phyloP scores from a whole-genome alignment of 1,284 basidiomycete species.

The Kalmanozyma brasiliensis region DNA sequence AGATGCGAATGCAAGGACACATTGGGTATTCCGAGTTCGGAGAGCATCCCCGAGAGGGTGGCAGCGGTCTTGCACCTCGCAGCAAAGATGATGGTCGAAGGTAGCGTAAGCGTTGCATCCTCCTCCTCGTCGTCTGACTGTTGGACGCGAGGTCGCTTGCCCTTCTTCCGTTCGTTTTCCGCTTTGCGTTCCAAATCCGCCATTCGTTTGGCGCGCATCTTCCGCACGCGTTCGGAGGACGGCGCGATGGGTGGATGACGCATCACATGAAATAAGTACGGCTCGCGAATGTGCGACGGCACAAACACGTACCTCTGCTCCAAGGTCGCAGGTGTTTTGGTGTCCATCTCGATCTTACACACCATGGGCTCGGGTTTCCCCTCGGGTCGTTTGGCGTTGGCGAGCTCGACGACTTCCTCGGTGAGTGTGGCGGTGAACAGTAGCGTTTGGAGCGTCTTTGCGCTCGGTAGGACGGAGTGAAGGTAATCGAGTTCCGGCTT shows the following conservation, averaged over 20 bases:
- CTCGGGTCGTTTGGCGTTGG: slow-evolving; percentile 77
- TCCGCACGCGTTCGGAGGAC: slow-evolving; percentile 51
- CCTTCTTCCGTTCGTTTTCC: slow-evolving; percentile 40
- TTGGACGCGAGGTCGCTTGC: slow-evolving; percentile 22
- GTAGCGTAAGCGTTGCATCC: slow-evolving; percentile 68
- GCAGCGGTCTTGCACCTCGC: slow-evolving; percentile 86
- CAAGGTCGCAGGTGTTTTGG: slow-evolving; percentile 84
- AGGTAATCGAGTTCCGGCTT: slow-evolving; percentile 81
- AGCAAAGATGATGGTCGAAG: slow-evolving; percentile 94
- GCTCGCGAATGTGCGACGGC: slow-evolving; percentile 92
- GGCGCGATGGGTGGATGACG: slow-evolving; percentile 76
- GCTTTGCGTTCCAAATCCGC: slow-evolving; percentile 45
- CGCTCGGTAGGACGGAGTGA: slow-evolving; percentile 81
- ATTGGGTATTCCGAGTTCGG: slow-evolving; percentile 78
- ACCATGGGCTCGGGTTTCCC: slow-evolving; percentile 90
- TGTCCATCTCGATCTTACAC: slow-evolving; percentile 79
- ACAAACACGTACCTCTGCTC: slow-evolving; percentile 91
- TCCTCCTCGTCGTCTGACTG: slow-evolving; percentile 37
- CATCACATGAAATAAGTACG: slow-evolving; percentile 89
- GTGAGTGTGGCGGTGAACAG: slow-evolving; percentile 96
- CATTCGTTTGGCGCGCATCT: slow-evolving; percentile 64
- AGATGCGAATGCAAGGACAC: slow-evolving; percentile 92
- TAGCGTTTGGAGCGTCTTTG: slow-evolving; percentile 82
- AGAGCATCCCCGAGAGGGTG: slow-evolving; percentile 77
- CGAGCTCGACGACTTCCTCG: slow-evolving; percentile 83